phyloP scores from a whole-genome alignment of 352 stramenopile species.

The Globisporangium nunn region DNA sequence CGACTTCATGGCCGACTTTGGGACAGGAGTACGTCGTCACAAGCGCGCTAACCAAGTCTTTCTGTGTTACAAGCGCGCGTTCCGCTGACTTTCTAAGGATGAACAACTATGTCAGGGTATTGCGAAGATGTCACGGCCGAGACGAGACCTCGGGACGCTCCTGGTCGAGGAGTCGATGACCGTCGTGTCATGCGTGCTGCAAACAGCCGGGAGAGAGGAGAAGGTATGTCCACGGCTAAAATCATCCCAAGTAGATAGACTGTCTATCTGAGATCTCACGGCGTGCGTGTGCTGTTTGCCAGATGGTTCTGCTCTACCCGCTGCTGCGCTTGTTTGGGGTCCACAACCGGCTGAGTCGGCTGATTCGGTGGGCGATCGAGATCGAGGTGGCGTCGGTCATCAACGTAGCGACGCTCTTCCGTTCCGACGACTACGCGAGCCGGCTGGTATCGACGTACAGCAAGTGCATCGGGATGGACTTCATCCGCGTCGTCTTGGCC shows the following conservation, averaged over 20 bases:
- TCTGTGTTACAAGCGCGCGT: not conserved
- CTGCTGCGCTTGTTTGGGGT: constrained; percentile 62
- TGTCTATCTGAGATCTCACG: not conserved
- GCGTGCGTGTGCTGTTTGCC: not conserved
- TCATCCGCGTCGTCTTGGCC: constrained; percentile 50
- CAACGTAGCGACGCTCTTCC: constrained; percentile 73
- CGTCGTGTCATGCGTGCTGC: constrained; percentile 66
- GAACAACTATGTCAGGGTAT: not conserved
- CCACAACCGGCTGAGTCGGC: constrained; percentile 41
- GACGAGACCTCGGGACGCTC: constrained; percentile 40
- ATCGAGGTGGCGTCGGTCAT: constrained; percentile 68
- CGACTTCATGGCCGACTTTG: constrained; percentile 27
- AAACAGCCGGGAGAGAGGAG: constrained; percentile 64
- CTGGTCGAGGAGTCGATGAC: constrained; percentile 69
- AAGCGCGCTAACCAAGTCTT: not conserved
- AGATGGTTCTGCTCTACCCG: constrained; percentile 54
- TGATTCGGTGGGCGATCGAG: constrained; percentile 74
- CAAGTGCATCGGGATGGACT: constrained; percentile 64
- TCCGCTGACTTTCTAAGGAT: constrained; percentile 1
- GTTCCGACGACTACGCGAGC: constrained; percentile 70
- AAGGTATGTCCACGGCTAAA: constrained; percentile 23
- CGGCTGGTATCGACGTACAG: constrained; percentile 68
- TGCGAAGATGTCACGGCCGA: constrained; percentile 16
- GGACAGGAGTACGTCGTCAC: constrained; percentile 18
- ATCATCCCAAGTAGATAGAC: not conserved